These are phyloP conservation scores for Daldinia concentrica DNA, from an alignment of 495 filamentous ascomycete species.

Conservation along the genomic window DNA sequence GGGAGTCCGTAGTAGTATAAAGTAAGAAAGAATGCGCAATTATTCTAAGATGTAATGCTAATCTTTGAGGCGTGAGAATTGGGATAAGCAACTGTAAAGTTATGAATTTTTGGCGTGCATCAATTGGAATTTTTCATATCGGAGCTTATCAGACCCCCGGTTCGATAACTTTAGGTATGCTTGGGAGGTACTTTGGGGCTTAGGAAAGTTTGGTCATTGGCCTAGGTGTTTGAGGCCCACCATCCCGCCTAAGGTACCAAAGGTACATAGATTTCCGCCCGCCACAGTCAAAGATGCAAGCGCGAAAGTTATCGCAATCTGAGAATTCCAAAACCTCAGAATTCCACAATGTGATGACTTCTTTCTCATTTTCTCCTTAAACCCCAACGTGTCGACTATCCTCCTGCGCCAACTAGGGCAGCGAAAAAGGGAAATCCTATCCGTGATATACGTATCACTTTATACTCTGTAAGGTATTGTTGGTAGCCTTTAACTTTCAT, in stretches of 20 bases:
- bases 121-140: constrained; percentile 37
- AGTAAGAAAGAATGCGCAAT: not conserved
- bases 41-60: not conserved
- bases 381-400: constrained; percentile 2
- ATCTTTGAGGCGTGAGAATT: not conserved
- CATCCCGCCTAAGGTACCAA: constrained; percentile 29
- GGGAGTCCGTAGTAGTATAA: not conserved
- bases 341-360: constrained; percentile 41
- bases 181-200: constrained; percentile 6
- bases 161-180: constrained; percentile 11
- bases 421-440: constrained; percentile 8
- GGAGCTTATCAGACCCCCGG: constrained; percentile 26
- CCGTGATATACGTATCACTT: not conserved
- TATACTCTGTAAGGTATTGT: constrained; percentile 17
- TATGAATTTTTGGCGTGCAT: constrained; percentile 18
- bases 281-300: constrained; percentile 40
- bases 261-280: constrained; percentile 29
- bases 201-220: constrained; percentile 18
- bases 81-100: not conserved
- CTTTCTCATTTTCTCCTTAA: constrained; percentile 9
- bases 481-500: not conserved
- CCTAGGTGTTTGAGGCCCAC: constrained; percentile 22
- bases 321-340: constrained; percentile 36
- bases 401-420: constrained; percentile 17
- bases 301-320: constrained; percentile 45